Evolutionary conservation across 2,329 filamentous ascomycete genomes (phyloP).

Genomic region (Cladorrhinum sp.): DNA sequence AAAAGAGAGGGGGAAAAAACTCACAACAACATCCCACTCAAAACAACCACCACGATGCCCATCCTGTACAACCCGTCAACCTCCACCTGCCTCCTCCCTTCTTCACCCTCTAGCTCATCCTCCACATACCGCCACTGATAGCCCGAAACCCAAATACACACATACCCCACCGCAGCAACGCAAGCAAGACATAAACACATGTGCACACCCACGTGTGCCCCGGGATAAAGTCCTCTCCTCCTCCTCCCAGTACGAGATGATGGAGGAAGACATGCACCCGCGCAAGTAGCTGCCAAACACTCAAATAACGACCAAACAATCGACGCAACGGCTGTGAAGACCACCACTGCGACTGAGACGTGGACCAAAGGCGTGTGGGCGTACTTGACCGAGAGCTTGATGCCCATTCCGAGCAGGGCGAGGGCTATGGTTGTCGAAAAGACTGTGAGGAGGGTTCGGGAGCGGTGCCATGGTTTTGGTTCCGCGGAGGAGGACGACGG

Average conservation of each 20-base stretch:
- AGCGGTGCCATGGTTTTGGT: constrained; percentile 6
- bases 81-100: constrained; percentile 1
- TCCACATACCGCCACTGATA: constrained; percentile 16
- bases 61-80: constrained; percentile 17
- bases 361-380: constrained; percentile 17
- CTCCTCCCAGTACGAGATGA: constrained; percentile 10
- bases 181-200: constrained; percentile 20
- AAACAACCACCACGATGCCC: constrained; percentile 16
- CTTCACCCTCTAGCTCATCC: neutral
- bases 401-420: constrained; percentile 16
- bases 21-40: constrained; percentile 13
- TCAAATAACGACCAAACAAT: constrained; percentile 17
- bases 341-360: constrained; percentile 19
- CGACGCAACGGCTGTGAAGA: constrained; percentile 17
- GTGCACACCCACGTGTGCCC: constrained; percentile 21
- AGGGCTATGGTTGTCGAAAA: constrained; percentile 16
- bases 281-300: neutral
- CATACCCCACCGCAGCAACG: constrained; percentile 20
- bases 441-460: constrained; percentile 12
- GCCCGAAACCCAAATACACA: constrained; percentile 21
- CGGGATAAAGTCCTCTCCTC: constrained; percentile 15
- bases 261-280: neutral
- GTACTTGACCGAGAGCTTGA: constrained; percentile 18
- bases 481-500: neutral
- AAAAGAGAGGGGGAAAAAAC: neutral